Evolutionary conservation across 495 filamentous ascomycete genomes (phyloP), one percentile per base, ranked within the genome.

Genomic region (Aeminium ludgeri): DNA sequence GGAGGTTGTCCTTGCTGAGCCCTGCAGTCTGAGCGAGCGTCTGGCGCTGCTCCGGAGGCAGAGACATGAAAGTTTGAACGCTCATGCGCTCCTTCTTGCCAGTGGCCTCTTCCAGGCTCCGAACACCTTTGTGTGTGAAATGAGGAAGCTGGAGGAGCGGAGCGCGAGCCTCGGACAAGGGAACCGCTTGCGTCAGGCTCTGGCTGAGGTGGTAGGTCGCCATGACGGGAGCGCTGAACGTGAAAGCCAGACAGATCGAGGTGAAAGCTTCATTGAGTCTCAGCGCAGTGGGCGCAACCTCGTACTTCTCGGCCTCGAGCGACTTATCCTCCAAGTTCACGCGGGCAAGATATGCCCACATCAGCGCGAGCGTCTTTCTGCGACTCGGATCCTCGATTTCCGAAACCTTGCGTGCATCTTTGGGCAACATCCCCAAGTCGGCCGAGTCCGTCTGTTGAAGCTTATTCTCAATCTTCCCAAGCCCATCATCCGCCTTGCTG

Each of bases 311-410:
- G 59, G 74, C 74, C 43, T 89, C 72, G 30, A 92, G 66, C 18
- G 64, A 64, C 20, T 67, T 49, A 53, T 87, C 85, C 39, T 79
- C 74, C 30, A 83, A 58, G 45, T 89, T 82, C 23, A 94, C 63
- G 30, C 89, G 78, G 33, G 82, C 82, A 23, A 96, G 71, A 56
- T 96, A 96, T 33, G 86, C 87, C 89, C 89, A 97, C 12, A 96
- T 64, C 38, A 97, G 67, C 27, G 76, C 82, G 20, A 95, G 65
- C n/a, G 78, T 78, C 65, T 93, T 94, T 48, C 89, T 68, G 34
- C 81, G 72, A 31, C 73, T 68, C 2, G 77, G 72, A 41, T 69
- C 76, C 16, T 87, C 81, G 37, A 81, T 49, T 41, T 76, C 70
- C 41, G 76, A 63, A 6, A 87, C 59, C 51, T 69, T 77, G 45